Evolutionary conservation across 2,329 filamentous ascomycete species (phyloP), one percentile per base, ranked within the genome.

Genomic region (Aspergillus clavatus): DNA sequence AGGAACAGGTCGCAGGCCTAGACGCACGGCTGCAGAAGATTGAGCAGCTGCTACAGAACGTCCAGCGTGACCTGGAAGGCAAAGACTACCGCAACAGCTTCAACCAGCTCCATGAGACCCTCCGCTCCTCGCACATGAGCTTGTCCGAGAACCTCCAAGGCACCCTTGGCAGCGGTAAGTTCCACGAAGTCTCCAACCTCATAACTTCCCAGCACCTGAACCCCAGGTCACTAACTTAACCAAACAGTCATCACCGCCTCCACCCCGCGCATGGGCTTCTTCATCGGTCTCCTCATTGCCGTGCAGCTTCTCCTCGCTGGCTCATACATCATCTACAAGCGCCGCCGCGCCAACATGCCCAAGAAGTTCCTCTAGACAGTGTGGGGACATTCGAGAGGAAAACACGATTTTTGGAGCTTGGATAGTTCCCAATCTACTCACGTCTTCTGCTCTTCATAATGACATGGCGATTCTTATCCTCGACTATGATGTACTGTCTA

Each of bases 321-420:
- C 2, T 79, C 76, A 1, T 95, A 90, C 62, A 66, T 88, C 28
- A 63, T 83, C 47, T 95, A 95, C 71, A 95, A 95, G 78, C 79
- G 82, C 57, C 83, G 85, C 61, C 81, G 84, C 69, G 76, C 80
- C 29, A 82, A 76, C 52, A 81, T 82, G 67, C 88, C 88, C n/a
- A 95, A 95, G 78, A 96, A 96, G 72, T 96, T 89, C 68, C 72
- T 95, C 63, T 95, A n/a, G n/a, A n/a, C n/a, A n/a, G n/a, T n/a
- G n/a, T n/a, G n/a, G n/a, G n/a, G n/a, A n/a, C n/a, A n/a, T n/a
- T n/a, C n/a, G n/a, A n/a, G n/a, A n/a, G n/a, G n/a, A n/a, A n/a
- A n/a, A n/a, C n/a, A n/a, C n/a, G n/a, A n/a, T n/a, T n/a, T n/a
- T n/a, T n/a, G n/a, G n/a, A n/a, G n/a, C n/a, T n/a, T n/a, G n/a